These are phyloP conservation scores for Suhomyces terraborum DNA, from an alignment of 1,139 yeast genomes.

Conservation along the genomic window DNA sequence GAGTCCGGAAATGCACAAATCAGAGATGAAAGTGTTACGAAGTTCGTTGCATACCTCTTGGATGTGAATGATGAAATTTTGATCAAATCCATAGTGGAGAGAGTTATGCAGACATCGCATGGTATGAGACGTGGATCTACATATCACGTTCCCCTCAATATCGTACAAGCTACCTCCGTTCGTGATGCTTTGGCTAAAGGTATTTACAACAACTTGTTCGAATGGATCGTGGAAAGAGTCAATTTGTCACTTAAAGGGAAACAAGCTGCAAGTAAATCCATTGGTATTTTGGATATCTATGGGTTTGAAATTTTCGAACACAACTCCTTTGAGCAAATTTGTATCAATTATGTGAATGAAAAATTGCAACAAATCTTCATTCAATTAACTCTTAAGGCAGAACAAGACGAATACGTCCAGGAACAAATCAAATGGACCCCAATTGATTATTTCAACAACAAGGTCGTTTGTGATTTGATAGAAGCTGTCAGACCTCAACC, in stretches of 20 bases:
- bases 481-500: constrained; percentile 91
- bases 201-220: constrained; percentile 86
- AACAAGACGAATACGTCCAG: constrained; percentile 94
- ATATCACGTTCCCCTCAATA: constrained; percentile 90
- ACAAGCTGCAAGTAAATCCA: constrained; percentile 57
- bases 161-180: constrained; percentile 91
- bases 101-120: constrained; percentile 87
- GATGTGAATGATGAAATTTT: constrained; percentile 75
- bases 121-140: constrained; percentile 89
- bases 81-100: constrained; percentile 69
- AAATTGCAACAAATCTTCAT: constrained; percentile 96
- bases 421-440: constrained; percentile 98
- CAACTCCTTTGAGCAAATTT: constrained; percentile 94
- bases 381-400: constrained; percentile 92
- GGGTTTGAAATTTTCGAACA: constrained; percentile 98
- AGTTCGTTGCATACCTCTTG: constrained; percentile 87
- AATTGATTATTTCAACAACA: constrained; percentile 92
- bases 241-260: constrained; percentile 59
- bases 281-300: constrained; percentile 96
- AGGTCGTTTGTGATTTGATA: constrained; percentile 94
- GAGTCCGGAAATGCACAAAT: constrained; percentile 83
- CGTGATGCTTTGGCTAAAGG: constrained; percentile 96
- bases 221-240: constrained; percentile 97
- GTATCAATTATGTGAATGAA: constrained; percentile 96
- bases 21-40: constrained; percentile 84